phyloP scores from a whole-genome alignment of 2,329 filamentous ascomycete genomes.

The Metarhizium rileyi region DNA sequence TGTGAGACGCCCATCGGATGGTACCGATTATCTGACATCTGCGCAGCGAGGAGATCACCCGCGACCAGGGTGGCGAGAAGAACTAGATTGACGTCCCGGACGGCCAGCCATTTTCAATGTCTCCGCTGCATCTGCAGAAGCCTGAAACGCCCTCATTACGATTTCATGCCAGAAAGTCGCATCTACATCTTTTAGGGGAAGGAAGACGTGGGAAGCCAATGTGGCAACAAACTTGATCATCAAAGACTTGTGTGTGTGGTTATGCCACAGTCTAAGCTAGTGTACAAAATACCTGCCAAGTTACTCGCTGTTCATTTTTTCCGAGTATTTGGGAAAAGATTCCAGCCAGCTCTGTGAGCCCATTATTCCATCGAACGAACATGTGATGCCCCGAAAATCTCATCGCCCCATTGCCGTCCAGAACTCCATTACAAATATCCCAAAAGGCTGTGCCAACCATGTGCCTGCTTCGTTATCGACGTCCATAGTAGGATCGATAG shows the following conservation, averaged over 20 bases:
- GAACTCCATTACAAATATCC: conserved; percentile 5
- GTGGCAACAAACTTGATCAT: conserved; percentile 9
- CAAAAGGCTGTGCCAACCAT: background rate
- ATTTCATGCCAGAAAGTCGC: background rate
- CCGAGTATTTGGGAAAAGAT: conserved; percentile 8
- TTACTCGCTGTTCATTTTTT: conserved; percentile 11
- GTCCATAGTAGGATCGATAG: conserved; percentile 77
- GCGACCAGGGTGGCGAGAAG: conserved; percentile 58
- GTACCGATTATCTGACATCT: conserved; percentile 5
- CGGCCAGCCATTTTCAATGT: background rate
- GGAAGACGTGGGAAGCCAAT: conserved; percentile 5
- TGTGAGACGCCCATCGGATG: background rate
- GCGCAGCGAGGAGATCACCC: conserved; percentile 65
- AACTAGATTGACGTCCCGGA: conserved; percentile 31
- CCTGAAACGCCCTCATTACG: background rate
- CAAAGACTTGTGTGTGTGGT: conserved; percentile 11
- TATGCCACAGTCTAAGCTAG: conserved; percentile 22
- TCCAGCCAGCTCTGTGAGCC: conserved; percentile 8
- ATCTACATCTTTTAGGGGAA: background rate
- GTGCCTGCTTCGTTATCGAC: conserved; percentile 38
- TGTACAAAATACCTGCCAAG: conserved; percentile 31
- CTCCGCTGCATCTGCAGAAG: background rate
- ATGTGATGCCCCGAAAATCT: conserved; percentile 7
- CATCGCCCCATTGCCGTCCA: conserved; percentile 1
- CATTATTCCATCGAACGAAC: conserved; percentile 5